Evolutionary conservation across 202 grass and related monocot species (phyloP), one percentile per base, ranked within the genome.

Genomic region (Setaria viridis): DNA sequence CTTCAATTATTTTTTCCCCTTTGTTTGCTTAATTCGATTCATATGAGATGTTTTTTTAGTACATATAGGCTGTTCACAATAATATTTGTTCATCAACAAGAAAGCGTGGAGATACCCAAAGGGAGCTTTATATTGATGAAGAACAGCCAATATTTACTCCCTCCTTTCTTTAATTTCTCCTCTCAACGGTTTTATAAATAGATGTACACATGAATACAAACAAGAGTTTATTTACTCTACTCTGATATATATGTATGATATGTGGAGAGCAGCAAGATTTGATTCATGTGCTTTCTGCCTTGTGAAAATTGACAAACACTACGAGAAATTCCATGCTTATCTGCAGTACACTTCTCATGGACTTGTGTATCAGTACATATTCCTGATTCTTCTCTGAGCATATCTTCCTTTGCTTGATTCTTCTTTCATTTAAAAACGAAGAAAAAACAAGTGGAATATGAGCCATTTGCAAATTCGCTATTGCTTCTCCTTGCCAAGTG

Each of bases 1-100:
- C 92, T 94, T 99, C 85, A 88, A 93, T 90, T 85, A 85, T 81
- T 90, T 84, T 67, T 62, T 74, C 47, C 35, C 63, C 50, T 76
- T 83, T 76, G 62, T 93, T 88, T 84, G 75, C 90, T 92, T 85
- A 76, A 92, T 85, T 91, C 76, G 65, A 91, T 91, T 91, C 89
- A 82, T 83, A 88, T 67, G 85, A 87, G 77, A 88, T 72, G 85
- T 77, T 88, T 76, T 76, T 85, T 88, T 82, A 91, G 77, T 78
- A 88, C 71, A 91, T 85, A 85, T 87, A 72, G 78, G 81, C 89
- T 91, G 85, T 88, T 85, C 89, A 58, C 70, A 85, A 81, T 70
- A 81, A 76, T 78, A 90, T 25, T 70, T 85, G 77, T 67, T 90
- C 72, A 73, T 83, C 83, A 89, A 79, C 87, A 86, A 75, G 75